A percentile compares a stretch with the other conserved stretches of the same genome.
phyloP scores from a whole-genome alignment of 169 alveolate species.

The Besnoitia besnoiti region DNA sequence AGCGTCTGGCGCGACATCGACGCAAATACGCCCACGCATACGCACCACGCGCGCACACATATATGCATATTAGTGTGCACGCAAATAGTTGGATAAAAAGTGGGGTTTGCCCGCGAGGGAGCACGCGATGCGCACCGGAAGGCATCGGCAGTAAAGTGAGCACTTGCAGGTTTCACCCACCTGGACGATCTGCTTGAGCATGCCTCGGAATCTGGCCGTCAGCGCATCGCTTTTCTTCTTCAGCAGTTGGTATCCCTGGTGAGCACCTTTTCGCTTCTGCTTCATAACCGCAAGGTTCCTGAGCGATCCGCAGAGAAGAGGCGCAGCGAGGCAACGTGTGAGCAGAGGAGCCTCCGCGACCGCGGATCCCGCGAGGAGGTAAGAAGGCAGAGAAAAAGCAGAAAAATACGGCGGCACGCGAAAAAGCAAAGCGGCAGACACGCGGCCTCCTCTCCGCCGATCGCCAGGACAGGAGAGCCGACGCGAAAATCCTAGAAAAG shows the following conservation, averaged over 20 bases:
- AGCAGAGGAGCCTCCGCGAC: no score
- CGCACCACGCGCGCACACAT: background rate
- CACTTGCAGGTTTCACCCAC: slow-evolving; percentile 8
- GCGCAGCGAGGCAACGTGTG: no score
- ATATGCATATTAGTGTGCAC: background rate
- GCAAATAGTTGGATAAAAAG: background rate
- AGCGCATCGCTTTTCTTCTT: slow-evolving; percentile 92
- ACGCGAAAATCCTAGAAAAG: no score
- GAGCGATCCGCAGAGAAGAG: background rate
- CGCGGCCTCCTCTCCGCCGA: no score
- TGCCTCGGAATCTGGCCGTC: slow-evolving; percentile 86
- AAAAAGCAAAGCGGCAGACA: no score
- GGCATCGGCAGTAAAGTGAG: no score
- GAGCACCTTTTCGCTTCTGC: slow-evolving; percentile 84
- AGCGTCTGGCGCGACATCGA: no score
- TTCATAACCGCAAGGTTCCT: slow-evolving; percentile 78
- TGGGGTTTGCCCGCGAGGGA: background rate
- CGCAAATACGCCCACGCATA: no score
- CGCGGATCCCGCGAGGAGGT: no score
- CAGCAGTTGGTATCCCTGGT: slow-evolving; percentile 88
- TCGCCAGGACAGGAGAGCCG: no score
- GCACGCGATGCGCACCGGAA: no score
- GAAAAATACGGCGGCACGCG: no score
- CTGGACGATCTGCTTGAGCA: slow-evolving; percentile 84
- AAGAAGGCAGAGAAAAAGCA: background rate